Base-by-base conservation (phyloP, 2,329 filamentous ascomycete species). In the Triangularia setosa region DNA sequence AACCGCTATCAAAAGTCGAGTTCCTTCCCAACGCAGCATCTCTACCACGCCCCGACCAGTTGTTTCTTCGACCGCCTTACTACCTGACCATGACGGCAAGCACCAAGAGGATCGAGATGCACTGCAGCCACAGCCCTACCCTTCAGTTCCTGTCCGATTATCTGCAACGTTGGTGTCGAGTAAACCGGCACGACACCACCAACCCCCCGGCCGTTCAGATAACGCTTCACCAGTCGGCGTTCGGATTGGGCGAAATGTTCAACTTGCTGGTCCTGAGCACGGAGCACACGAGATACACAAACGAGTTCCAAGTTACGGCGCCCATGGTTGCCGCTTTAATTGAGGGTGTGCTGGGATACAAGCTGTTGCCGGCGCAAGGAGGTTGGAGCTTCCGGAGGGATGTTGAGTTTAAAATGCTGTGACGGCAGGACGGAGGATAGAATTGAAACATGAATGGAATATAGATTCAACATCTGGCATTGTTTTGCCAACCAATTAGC, bases 271-370 rank as follows among this genome's bases (percentile, higher is more conserved):
- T 73, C 0, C 67, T 84, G 7, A 70, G 72, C 25, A 74, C 75
- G 0, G 72, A 79, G 23, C 69, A 75, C 11, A 72, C 60, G 1
- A 54, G 74, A 16, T 76, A 75, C 65, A 28, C 52, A 8, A 67
- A 71, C 8, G 58, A 68, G 2, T 78, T 76, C 60, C 68, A 71
- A 0, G 69, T 84, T 8, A 79, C 77, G 14, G 72, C 80, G 0
- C 77, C 79, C n/a, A 72, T 81, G 30, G 69, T 83, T 11, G 70
- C 83, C 21, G 75, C 77, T 0, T 71, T 84, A 7, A 73, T 84
- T 0, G 81, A 84, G 63, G 77, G 77, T 4, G 75, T 81, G 1
- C 71, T 84, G 62, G 81, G 81, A 0, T 84, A 84, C 65, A 69
- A 75, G 61, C 69, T 67, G 18, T 68, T 80, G 0, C 72, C 69